Percentiles rank a stretch among this genome's conserved stretches.
These are phyloP conservation scores for Fusarium bactridioides DNA, from an alignment of 2,329 filamentous ascomycete species.

Conservation along the genomic window DNA sequence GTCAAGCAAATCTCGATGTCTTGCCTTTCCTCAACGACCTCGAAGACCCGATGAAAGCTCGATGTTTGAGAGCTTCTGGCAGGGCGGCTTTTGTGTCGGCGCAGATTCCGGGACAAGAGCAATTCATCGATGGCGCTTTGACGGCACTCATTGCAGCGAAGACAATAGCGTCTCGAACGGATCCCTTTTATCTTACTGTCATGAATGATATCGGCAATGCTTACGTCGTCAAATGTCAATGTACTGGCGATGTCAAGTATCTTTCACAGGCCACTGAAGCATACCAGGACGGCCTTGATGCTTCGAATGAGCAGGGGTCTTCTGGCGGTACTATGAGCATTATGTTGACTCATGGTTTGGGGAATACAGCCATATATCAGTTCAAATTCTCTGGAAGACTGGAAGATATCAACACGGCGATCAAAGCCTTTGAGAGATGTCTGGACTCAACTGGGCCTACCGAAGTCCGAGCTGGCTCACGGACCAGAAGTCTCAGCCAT, in stretches of 20 bases:
- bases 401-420: background rate
- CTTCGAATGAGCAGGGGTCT: background rate
- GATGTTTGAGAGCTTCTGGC: background rate
- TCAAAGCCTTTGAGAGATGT: background rate
- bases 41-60: background rate
- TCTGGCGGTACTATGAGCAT: rapidly evolving
- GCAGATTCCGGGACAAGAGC: background rate
- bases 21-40: background rate
- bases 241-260: background rate
- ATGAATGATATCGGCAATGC: background rate
- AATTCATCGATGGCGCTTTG: background rate
- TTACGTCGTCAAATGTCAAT: background rate
- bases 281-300: background rate
- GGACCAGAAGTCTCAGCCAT: background rate
- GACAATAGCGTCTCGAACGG: rapidly evolving
- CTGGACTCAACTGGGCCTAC: background rate
- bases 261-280: background rate
- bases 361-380: background rate
- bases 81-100: background rate
- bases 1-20: background rate
- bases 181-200: background rate
- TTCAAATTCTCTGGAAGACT: background rate
- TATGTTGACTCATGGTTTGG: background rate
- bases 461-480: background rate
- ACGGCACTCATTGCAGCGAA: background rate